Base-by-base conservation (phyloP, 495 filamentous ascomycete genomes). In the Aspergillus homomorphus region DNA sequence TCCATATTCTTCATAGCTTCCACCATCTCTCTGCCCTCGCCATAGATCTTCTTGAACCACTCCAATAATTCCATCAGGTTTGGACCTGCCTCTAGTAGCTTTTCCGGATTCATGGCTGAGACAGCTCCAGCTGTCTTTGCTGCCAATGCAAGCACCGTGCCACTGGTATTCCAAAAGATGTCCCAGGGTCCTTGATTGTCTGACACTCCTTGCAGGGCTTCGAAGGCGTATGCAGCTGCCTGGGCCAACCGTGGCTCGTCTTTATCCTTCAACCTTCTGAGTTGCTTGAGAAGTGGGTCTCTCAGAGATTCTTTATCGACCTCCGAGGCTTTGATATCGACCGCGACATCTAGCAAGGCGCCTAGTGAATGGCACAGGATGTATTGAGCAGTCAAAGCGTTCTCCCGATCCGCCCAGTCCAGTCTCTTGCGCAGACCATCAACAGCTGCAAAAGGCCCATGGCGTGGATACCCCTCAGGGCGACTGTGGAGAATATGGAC, bases 191-290 rank as follows among this genome's bases (percentile, higher is more conserved):
- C 57, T 43, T 50, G 43, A 19, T 63, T 54, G 18, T 53, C 46
- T 12, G 61, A 53, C 6, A 63, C 44, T 20, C 51, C 41, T 3
- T 12, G 44, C 6, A 63, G 33, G 12, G 61, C 57, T 49, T 63
- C 33, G 28, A 38, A 54, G 1, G 61, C 57, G 42, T 64, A 64
- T 8, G 20, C 19, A 7, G 61, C 52, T 7, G 61, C 61, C 26
- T 64, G 57, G 4, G 52, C 19, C 18, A 64, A 43, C 12, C 61
- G 58, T 38, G 54, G 45, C 19, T 64, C 61, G 8, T 42, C n/a
- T 38, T 52, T 14, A 5, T 54, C 24, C 19, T 20, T n/a, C n/a
- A 44, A 24, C 14, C 33, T 18, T 10, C 19, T 16, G 10, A 45
- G 52, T 22, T 22, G 30, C 12, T 54, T 20, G 19, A 16, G 7